A percentile compares a stretch with the other conserved stretches of the same genome.
These are phyloP conservation scores for Phylloporus arenicola DNA, from an alignment of 768 basidiomycete genomes.

Conservation along the genomic window DNA sequence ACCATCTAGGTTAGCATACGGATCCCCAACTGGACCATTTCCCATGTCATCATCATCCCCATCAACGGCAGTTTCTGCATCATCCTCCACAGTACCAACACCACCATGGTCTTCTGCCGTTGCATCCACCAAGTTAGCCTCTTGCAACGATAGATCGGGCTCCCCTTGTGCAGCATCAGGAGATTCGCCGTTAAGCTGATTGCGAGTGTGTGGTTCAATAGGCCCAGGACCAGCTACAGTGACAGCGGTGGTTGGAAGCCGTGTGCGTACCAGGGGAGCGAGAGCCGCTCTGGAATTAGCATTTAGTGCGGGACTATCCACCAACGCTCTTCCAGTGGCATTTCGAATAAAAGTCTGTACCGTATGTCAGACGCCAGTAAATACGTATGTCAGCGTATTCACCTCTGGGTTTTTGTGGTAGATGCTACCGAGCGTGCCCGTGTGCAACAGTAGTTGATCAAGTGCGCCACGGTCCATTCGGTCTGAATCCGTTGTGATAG, in stretches of 20 bases:
- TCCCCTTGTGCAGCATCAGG: constrained; percentile 28
- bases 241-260: constrained; percentile 41
- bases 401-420: constrained; percentile 98
- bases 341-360: constrained; percentile 87
- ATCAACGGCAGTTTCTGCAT: constrained; percentile 21
- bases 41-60: constrained; percentile 41
- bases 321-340: constrained; percentile 74
- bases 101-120: constrained; percentile 2
- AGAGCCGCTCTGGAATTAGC: constrained; percentile 68
- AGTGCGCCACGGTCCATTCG: constrained; percentile 95
- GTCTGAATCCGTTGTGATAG: constrained; percentile 97
- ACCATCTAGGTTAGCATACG: constrained; percentile 77
- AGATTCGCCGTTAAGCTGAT: constrained; percentile 23
- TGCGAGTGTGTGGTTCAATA: constrained; percentile 24
- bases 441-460: constrained; percentile 90
- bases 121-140: constrained; percentile 10
- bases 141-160: constrained; percentile 27
- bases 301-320: constrained; percentile 88
- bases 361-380: constrained; percentile 10
- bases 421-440: constrained; percentile 89
- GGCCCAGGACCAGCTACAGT: constrained; percentile 54
- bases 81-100: constrained; percentile 22
- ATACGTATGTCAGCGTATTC: constrained; percentile 10
- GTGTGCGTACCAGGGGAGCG: constrained; percentile 52
- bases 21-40: constrained; percentile 43